Evolutionary conservation across 768 basidiomycete genomes (phyloP), one percentile per base, ranked within the genome.

Genomic region (Leccinellum rugosiceps): DNA sequence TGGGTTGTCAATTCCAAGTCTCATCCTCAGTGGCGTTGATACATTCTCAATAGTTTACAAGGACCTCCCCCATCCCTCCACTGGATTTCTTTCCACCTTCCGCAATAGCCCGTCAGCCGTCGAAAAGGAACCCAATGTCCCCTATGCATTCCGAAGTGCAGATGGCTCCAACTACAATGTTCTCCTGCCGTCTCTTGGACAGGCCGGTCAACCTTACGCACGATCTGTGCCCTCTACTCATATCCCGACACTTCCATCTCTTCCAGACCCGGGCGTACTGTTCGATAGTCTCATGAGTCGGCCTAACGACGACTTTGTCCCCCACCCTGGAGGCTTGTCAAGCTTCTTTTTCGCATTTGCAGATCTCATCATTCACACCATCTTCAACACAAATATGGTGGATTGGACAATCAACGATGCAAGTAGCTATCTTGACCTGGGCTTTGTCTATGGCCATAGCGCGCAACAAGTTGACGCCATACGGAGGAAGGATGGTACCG

Each of bases 301-400:
- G 63, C 53, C 62, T 63, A 41, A 54, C 25, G 38, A 57, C 26
- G 67, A 77, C 56, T 85, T 82, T 58, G 63, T 65, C 19, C 70
- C 76, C 8, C 87, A 88, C 68, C 86, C 87, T 4, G 83, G 80
- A 3, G 90, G 89, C 21, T 80, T 92, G 46, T 88, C 85, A 13
- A 80, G 82, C 57, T 73, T 88, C 17, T 87, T 91, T 73, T 92
- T 91, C 63, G 86, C 89, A 0, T 89, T 92, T 63, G 90, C 90
- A 11, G 80, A 90, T 64, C 72, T 91, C 56, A 76, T 92, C 57
- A 90, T 88, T 62, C 90, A 92, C 69, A 78, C 75, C 53, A 78
- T 87, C 60, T 93, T 93, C 75, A 74, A 86, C 60, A 84, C 83
- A 10, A 71, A 79, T 58, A 72, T 65, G 32, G 47, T n/a, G 3